phyloP scores from a whole-genome alignment of 139 green algal genomes.

The Monoraphidium neglectum region DNA sequence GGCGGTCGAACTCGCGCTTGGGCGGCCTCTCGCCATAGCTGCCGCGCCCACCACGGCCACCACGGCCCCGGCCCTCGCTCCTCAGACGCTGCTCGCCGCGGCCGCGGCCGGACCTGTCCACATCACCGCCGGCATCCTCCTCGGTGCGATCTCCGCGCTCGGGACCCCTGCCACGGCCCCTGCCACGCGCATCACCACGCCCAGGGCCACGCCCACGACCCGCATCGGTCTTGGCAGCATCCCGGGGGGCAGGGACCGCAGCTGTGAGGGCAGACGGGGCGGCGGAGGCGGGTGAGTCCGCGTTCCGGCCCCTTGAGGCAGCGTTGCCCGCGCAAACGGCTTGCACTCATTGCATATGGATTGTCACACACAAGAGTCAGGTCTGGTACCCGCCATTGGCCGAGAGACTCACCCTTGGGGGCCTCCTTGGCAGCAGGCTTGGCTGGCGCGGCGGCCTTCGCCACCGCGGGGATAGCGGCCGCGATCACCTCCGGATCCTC shows the following conservation, averaged over 20 bases:
- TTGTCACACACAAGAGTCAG: too few relatives aligned
- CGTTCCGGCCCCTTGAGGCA: too few relatives aligned
- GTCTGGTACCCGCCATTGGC: background rate
- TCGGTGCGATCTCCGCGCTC: constrained; percentile 17
- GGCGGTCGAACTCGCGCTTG: constrained; percentile 80
- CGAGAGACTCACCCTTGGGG: background rate
- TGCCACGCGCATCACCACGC: constrained; percentile 29
- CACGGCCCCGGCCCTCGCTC: constrained; percentile 32
- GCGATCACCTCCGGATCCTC: constrained; percentile 9
- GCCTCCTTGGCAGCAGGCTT: background rate
- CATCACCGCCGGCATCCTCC: constrained; percentile 19
- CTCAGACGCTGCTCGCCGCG: background rate
- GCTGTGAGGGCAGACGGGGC: too few relatives aligned
- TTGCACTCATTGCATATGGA: too few relatives aligned
- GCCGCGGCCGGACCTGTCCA: background rate
- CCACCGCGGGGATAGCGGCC: background rate
- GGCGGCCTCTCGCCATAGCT: constrained; percentile 29
- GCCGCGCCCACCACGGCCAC: constrained; percentile 37
- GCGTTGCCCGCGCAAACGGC: too few relatives aligned
- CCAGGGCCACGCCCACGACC: constrained; percentile 18
- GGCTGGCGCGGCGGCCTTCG: background rate
- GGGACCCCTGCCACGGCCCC: constrained; percentile 6
- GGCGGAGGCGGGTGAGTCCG: too few relatives aligned
- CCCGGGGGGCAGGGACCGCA: too few relatives aligned
- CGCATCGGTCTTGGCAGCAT: constrained; percentile 26